Evolutionary conservation across 2,329 filamentous ascomycete genomes (phyloP).

Genomic region (Lasiodiplodia theobromae): DNA sequence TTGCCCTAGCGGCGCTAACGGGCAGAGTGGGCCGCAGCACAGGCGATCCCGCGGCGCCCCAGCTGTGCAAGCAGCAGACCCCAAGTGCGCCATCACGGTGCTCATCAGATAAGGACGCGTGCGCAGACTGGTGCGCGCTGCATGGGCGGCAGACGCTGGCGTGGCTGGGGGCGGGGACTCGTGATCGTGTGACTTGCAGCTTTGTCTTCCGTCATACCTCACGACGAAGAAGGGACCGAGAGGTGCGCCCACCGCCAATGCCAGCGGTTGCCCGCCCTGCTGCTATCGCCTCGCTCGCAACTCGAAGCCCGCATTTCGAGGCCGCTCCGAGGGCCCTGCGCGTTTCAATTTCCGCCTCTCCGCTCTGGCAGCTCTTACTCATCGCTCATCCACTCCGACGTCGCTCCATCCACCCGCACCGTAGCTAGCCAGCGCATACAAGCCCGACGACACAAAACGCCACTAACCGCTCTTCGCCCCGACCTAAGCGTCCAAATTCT

Average conservation of each 20-base stretch:
- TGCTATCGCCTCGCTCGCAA: background rate
- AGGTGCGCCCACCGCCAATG: background rate
- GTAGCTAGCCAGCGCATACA: background rate
- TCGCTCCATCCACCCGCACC: conserved; percentile 7
- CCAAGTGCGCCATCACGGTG: conserved; percentile 3
- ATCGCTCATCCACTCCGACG: conserved; percentile 16
- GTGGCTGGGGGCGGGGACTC: conserved; percentile 1
- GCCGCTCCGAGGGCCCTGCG: background rate
- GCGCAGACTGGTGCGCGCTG: background rate
- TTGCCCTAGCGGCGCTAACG: background rate
- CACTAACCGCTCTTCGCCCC: background rate
- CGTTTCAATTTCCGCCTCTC: background rate
- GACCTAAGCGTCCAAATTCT: background rate
- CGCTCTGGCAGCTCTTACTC: background rate
- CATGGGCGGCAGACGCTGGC: background rate
- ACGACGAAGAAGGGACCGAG: background rate
- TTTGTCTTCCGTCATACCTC: conserved; percentile 25
- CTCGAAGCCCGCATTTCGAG: background rate
- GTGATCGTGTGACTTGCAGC: conserved; percentile 26
- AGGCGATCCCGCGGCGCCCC: conserved; percentile 3
- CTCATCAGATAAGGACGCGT: background rate
- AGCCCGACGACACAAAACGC: background rate
- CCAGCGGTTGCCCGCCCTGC: background rate
- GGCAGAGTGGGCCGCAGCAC: background rate
- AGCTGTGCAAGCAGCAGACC: background rate